Evolutionary conservation across 495 filamentous ascomycete genomes (phyloP).

Genomic region (Penicillium coffeae): DNA sequence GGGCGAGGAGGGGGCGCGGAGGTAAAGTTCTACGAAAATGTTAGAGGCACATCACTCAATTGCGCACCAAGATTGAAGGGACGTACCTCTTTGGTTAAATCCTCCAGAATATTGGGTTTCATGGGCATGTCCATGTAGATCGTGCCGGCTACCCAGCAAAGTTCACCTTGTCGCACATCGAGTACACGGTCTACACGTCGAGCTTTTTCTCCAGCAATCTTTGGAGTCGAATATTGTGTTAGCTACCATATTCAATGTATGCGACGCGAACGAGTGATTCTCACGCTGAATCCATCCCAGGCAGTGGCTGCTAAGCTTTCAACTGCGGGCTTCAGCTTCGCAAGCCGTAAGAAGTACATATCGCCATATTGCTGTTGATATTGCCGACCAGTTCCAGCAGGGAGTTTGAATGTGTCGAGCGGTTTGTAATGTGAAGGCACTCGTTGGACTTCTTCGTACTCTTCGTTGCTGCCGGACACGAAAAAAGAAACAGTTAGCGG

Average conservation of each 20-base stretch:
- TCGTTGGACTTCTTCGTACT: conserved; percentile 42
- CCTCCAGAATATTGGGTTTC: conserved; percentile 95
- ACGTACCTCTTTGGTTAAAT: conserved; percentile 85
- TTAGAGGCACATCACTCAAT: background rate
- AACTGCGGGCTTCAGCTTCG: conserved; percentile 79
- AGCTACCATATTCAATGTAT: too few relatives aligned
- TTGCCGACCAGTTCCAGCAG: conserved; percentile 62
- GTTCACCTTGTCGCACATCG: conserved; percentile 90
- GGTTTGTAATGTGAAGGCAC: conserved; percentile 67
- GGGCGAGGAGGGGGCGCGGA: conserved; percentile 73
- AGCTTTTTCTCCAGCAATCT: conserved; percentile 75
- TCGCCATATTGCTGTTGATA: conserved; percentile 96
- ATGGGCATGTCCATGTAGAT: conserved; percentile 96
- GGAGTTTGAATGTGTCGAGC: conserved; percentile 66
- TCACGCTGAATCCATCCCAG: conserved; percentile 70
- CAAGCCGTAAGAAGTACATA: conserved; percentile 91
- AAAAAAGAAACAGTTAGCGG: conserved; percentile 17
- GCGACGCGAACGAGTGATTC: conserved; percentile 6
- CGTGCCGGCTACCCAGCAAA: conserved; percentile 94
- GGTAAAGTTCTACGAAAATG: conserved; percentile 65
- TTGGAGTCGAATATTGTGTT: background rate
- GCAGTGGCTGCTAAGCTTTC: conserved; percentile 67
- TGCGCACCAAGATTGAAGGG: background rate
- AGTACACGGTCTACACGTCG: conserved; percentile 77
- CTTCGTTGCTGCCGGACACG: conserved; percentile 29